Conservation (phyloP, 2,329 filamentous ascomycete species). For the Sclerotinia borealis region DNA sequence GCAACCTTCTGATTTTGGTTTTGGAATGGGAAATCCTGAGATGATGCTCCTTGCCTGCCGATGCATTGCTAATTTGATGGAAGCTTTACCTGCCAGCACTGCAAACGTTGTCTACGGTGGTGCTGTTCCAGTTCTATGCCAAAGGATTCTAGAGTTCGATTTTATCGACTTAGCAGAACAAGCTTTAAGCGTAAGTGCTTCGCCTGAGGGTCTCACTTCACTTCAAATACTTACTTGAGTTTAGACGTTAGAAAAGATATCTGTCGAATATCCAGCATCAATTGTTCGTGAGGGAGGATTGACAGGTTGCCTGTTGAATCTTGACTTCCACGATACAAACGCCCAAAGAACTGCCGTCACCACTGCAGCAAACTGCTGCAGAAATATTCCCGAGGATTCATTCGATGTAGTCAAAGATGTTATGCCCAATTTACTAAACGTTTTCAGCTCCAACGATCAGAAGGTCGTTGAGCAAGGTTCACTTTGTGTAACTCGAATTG, state of each 20-base stretch:
- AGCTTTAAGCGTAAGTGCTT: slow-evolving; percentile 64
- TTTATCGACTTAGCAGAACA: slow-evolving; percentile 98
- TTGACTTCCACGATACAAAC: slow-evolving; percentile 96
- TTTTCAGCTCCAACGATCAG: slow-evolving; percentile 87
- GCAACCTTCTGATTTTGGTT: slow-evolving; percentile 74
- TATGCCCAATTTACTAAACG: slow-evolving; percentile 90
- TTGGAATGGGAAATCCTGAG: slow-evolving; percentile 86
- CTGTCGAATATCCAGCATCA: slow-evolving; percentile 86
- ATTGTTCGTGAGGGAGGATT: slow-evolving; percentile 95
- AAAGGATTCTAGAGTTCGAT: slow-evolving; percentile 90
- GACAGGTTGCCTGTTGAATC: slow-evolving; percentile 89
- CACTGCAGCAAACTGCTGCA: slow-evolving; percentile 95
- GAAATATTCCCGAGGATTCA: slow-evolving; percentile 90
- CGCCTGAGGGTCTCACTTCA: background rate
- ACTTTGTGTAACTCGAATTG: slow-evolving; percentile 88
- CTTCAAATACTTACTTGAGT: slow-evolving; percentile 13
- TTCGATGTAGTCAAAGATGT: slow-evolving; percentile 89
- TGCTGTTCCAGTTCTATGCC: slow-evolving; percentile 88
- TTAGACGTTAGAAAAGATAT: slow-evolving; percentile 90
- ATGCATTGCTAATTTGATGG: slow-evolving; percentile 95
- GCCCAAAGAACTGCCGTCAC: slow-evolving; percentile 95
- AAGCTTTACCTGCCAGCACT: slow-evolving; percentile 85
- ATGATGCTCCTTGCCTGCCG: slow-evolving; percentile 96
- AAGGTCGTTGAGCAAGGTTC: slow-evolving; percentile 96
- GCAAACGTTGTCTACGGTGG: slow-evolving; percentile 97